phyloP scores from a whole-genome alignment of 2,329 filamentous ascomycete genomes.

The Pseudopyrenochaeta lycopersici region DNA sequence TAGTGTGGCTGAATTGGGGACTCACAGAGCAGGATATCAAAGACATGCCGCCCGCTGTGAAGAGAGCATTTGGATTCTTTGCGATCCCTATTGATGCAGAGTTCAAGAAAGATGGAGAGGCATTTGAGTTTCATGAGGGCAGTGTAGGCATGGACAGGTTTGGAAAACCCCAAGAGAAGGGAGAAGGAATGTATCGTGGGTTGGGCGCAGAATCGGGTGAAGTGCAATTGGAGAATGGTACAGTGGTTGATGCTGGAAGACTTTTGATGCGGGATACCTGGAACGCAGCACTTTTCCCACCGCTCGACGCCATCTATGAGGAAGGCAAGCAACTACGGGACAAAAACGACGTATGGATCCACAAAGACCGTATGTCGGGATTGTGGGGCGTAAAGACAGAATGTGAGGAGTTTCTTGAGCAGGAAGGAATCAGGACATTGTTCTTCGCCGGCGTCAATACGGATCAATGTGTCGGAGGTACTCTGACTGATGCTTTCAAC shows the following conservation, averaged over 20 bases:
- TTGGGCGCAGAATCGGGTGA: slow-evolving; percentile 42
- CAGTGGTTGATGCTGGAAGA: slow-evolving; percentile 42
- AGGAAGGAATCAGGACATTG: slow-evolving; percentile 50
- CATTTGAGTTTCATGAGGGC: slow-evolving; percentile 5
- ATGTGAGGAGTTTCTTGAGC: slow-evolving; percentile 49
- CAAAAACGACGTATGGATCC: slow-evolving; percentile 41
- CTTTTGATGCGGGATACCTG: slow-evolving; percentile 51
- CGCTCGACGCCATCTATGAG: slow-evolving; percentile 44
- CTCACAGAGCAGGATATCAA: slow-evolving; percentile 47
- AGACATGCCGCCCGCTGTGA: slow-evolving; percentile 50
- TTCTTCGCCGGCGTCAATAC: slow-evolving; percentile 55
- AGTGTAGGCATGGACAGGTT: slow-evolving; percentile 45
- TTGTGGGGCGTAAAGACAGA: slow-evolving; percentile 48
- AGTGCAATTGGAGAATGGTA: slow-evolving; percentile 28
- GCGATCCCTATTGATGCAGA: slow-evolving; percentile 14
- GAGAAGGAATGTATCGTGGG: slow-evolving; percentile 33
- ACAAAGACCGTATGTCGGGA: slow-evolving; percentile 55
- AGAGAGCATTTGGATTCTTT: slow-evolving; percentile 48
- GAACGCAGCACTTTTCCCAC: slow-evolving; percentile 53
- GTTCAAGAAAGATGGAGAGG: slow-evolving; percentile 11
- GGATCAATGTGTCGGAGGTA: slow-evolving; percentile 55
- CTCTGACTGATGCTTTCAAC: slow-evolving; percentile 53
- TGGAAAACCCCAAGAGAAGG: slow-evolving; percentile 18
- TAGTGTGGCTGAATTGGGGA: slow-evolving; percentile 56
- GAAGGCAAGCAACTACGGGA: slow-evolving; percentile 20